Evolutionary conservation across 1,139 yeast species (phyloP), one percentile per base, ranked within the genome.

Genomic region (Suhomyces wounanorum): DNA sequence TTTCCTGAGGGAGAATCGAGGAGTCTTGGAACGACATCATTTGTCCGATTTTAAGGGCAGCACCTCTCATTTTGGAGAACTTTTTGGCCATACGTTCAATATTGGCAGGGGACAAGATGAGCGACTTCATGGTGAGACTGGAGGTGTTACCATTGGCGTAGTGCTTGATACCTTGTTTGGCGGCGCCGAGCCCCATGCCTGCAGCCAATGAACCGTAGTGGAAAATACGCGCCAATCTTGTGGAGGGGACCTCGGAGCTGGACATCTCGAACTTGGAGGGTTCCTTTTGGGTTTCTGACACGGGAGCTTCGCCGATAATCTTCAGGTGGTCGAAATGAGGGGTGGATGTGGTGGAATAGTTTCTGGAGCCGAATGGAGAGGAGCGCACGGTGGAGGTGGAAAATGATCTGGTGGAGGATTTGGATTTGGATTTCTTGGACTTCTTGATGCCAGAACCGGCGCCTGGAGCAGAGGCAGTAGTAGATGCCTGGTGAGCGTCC

Each of bases 201-300:
- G 98, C 96, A 1, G 98, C 99, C 43, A 94, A 74, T 2, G 90
- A 77, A 6, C 99, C 98, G 65, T 92, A 94, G 67, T 94, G 99
- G 65, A 91, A 89, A 47, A 94, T 77, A 55, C 99, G 78, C 16
- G 92, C 90, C 35, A 94, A 69, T 61, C 97, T 81, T 1, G 96
- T 81, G 18, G 95, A 78, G 3, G 99, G 99, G 16, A 94, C 95
- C 49, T 83, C 81, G 3, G 94, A 82, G 51, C 84, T 82, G 28
- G 82, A 71, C 78, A 87, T 70, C 48, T 78, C 76, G 56, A 73
- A 70, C 37, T 47, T 52, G 26, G 68, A 70, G n/a, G 73, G 71
- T 51, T 67, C 66, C 36, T 70, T 64, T 44, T 63, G 21, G 44
- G 44, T 60, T 9, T 48, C 51, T 2, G 81, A n/a, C 14, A 38